Conservation (phyloP, 1,284 basidiomycete species). For the Leccinum subrobustum region DNA sequence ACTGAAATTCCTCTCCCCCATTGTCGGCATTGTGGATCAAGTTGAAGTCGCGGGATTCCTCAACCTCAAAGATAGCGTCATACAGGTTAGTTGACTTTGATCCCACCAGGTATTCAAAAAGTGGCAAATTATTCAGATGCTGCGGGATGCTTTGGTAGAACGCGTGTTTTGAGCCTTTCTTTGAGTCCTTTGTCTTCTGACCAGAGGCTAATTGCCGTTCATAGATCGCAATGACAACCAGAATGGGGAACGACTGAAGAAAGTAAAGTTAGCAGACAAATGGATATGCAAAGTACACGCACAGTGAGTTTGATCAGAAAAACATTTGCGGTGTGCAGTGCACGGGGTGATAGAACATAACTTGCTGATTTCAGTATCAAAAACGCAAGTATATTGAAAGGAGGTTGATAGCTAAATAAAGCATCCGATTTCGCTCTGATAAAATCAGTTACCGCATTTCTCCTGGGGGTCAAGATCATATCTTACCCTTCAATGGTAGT, state of each 20-base stretch:
- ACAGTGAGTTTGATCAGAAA: conserved; percentile 76
- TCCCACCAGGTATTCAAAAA: conserved; percentile 71
- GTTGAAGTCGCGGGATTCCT: conserved; percentile 49
- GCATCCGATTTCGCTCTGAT: conserved; percentile 81
- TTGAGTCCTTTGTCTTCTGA: conserved; percentile 46
- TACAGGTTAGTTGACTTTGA: conserved; percentile 62
- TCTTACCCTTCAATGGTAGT: conserved; percentile 83
- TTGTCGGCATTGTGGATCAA: conserved; percentile 50
- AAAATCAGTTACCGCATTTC: conserved; percentile 2
- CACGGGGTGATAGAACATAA: conserved; percentile 68
- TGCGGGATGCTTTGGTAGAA: conserved; percentile 67
- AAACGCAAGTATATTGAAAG: conserved; percentile 82
- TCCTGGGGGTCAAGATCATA: not conserved
- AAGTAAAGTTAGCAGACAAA: conserved; percentile 10
- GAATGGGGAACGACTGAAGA: conserved; percentile 68
- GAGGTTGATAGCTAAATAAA: conserved; percentile 88
- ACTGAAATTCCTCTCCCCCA: conserved; percentile 23
- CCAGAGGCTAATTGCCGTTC: conserved; percentile 68
- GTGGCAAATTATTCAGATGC: conserved; percentile 66
- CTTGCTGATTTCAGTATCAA: conserved; percentile 74
- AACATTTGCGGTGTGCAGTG: conserved; percentile 78
- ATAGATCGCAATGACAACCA: conserved; percentile 77
- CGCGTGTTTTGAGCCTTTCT: conserved; percentile 50
- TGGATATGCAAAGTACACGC: conserved; percentile 1
- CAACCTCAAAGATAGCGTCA: conserved; percentile 76